phyloP scores from a whole-genome alignment of 1,139 yeast genomes.

The Pichia sp. region DNA sequence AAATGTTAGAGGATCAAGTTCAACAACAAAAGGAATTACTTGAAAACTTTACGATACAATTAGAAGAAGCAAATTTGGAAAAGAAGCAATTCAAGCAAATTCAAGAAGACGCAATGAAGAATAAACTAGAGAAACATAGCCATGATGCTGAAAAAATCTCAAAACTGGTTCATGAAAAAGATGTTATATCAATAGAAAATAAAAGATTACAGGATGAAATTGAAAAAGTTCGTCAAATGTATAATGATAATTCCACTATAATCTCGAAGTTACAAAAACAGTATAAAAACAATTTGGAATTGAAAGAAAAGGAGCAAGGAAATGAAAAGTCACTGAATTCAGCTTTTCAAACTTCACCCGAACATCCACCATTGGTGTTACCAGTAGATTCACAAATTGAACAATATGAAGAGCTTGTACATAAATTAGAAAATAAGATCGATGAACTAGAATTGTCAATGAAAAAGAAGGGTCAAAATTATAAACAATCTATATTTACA shows the following conservation, averaged over 20 bases:
- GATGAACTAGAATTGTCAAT: slow-evolving; percentile 10
- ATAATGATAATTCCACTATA: neutral
- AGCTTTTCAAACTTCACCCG: neutral
- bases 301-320: neutral
- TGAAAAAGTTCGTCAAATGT: neutral
- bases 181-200: slow-evolving; percentile 1
- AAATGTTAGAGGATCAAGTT: slow-evolving; percentile 20
- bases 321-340: neutral
- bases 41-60: slow-evolving; percentile 12
- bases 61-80: slow-evolving; percentile 12
- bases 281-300: neutral
- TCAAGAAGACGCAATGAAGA: slow-evolving; percentile 6
- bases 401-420: neutral
- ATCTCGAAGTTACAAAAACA: neutral
- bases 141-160: neutral
- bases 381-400: neutral
- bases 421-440: slow-evolving; percentile 6
- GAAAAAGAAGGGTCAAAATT: slow-evolving; percentile 6
- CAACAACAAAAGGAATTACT: slow-evolving; percentile 19
- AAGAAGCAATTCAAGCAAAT: slow-evolving; percentile 3
- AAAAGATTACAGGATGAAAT: neutral
- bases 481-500: slow-evolving; percentile 8
- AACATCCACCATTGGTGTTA: neutral
- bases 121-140: neutral
- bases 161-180: slow-evolving; percentile 3